Conservation (phyloP, 2,329 filamentous ascomycete genomes). For the Diaporthe destruens region DNA sequence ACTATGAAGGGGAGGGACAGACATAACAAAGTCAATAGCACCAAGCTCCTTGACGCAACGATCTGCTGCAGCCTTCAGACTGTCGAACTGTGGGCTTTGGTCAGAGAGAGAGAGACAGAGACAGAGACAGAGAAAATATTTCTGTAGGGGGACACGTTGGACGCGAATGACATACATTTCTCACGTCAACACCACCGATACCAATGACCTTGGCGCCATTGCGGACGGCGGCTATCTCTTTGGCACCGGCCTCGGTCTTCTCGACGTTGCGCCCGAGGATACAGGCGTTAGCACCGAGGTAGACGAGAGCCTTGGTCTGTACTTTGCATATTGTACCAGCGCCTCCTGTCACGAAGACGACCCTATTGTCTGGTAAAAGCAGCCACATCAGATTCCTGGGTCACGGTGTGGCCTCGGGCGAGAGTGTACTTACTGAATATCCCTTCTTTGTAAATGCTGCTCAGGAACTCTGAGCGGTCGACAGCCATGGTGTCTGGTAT, state of each 20-base stretch:
- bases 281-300: constrained; percentile 92
- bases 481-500: constrained; percentile 40
- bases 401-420: not conserved
- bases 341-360: constrained; percentile 95
- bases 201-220: constrained; percentile 87
- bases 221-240: constrained; percentile 84
- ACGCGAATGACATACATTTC: constrained; percentile 66
- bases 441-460: constrained; percentile 86
- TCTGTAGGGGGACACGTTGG: not conserved
- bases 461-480: constrained; percentile 75
- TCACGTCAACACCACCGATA: constrained; percentile 84
- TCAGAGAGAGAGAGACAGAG: too few relatives aligned
- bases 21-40: constrained; percentile 93
- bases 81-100: constrained; percentile 62
- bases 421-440: constrained; percentile 76
- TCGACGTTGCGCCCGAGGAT: constrained; percentile 91
- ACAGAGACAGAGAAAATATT: too few relatives aligned
- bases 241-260: constrained; percentile 86
- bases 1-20: constrained; percentile 50
- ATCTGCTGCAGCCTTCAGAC: constrained; percentile 80
- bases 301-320: constrained; percentile 90
- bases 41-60: constrained; percentile 86
- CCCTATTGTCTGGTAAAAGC: constrained; percentile 75
- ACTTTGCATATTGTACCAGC: constrained; percentile 94
- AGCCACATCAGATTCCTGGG: not conserved